Conservation (phyloP, 202 grass and related monocot genomes). For the Setaria viridis region DNA sequence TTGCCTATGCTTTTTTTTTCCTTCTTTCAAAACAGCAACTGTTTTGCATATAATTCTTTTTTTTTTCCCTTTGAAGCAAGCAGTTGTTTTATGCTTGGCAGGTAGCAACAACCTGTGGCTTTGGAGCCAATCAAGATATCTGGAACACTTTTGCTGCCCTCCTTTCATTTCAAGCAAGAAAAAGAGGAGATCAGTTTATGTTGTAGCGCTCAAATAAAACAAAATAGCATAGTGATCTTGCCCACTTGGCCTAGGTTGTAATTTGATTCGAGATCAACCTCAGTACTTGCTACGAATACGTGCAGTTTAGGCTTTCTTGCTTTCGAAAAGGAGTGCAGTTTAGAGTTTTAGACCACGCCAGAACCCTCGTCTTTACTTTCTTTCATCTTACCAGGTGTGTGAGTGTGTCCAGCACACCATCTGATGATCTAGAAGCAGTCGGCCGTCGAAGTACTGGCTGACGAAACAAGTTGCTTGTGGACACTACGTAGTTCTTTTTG, state of each 20-base stretch:
- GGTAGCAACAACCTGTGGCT: not conserved
- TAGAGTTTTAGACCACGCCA: not conserved
- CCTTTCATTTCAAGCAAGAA: constrained; percentile 43
- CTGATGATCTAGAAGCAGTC: not conserved
- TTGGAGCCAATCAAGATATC: constrained; percentile 40
- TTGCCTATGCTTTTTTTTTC: not conserved
- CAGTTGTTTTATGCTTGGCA: not conserved
- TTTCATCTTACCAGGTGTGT: not conserved
- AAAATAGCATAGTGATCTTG: constrained; percentile 24
- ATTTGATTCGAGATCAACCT: constrained; percentile 34
- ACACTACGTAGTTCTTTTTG: not conserved
- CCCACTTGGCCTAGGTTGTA: constrained; percentile 46
- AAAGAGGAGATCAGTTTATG: not conserved
- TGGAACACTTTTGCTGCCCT: constrained; percentile 4
- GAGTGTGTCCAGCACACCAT: not conserved
- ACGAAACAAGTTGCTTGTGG: not conserved
- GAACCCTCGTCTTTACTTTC: not conserved
- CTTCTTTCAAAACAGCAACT: not conserved
- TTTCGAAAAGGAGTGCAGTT: constrained; percentile 23
- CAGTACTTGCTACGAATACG: not conserved
- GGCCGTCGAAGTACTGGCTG: not conserved
- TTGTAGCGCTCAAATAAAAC: constrained; percentile 24
- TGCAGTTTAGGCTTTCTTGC: constrained; percentile 18
- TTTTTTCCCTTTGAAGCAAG: not conserved
- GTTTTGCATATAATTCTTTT: not conserved